These are phyloP conservation scores for Tremellales sp. DNA, from an alignment of 1,284 basidiomycete genomes.

Conservation along the genomic window DNA sequence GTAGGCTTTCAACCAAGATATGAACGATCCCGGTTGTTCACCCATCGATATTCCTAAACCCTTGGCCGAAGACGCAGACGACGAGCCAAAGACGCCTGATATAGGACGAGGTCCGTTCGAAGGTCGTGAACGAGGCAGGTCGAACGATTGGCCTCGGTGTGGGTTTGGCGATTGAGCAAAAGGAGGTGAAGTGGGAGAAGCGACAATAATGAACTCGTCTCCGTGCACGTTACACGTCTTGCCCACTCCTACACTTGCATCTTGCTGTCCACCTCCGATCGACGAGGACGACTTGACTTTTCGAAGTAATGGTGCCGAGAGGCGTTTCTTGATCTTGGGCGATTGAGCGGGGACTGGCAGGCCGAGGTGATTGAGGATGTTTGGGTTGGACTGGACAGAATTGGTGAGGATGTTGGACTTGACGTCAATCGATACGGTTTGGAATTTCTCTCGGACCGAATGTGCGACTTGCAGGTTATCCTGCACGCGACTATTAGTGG, in stretches of 20 bases:
- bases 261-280: conserved; percentile 13
- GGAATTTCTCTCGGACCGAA: conserved; percentile 40
- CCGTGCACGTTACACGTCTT: conserved; percentile 31
- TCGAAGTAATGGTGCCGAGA: conserved; percentile 38
- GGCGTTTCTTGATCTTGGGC: conserved; percentile 29
- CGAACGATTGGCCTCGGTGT: conserved; percentile 23
- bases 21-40: conserved; percentile 35
- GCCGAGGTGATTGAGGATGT: conserved; percentile 36
- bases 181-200: conserved; percentile 21
- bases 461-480: conserved; percentile 40
- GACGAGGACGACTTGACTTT: conserved; percentile 35
- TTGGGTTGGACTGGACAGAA: conserved; percentile 34
- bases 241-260: conserved; percentile 14
- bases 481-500: conserved; percentile 11
- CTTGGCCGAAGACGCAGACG: conserved; percentile 11
- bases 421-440: conserved; percentile 36
- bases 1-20: conserved; percentile 30
- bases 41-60: conserved; percentile 29
- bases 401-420: conserved; percentile 40
- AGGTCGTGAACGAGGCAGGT: conserved; percentile 14
- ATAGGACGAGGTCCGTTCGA: conserved; percentile 20
- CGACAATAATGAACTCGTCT: conserved; percentile 39
- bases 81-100: conserved; percentile 13
- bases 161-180: conserved; percentile 2
- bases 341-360: conserved; percentile 20